Base-by-base conservation (phyloP, 140 eudicot genomes). In the Bidens hawaiensis region DNA sequence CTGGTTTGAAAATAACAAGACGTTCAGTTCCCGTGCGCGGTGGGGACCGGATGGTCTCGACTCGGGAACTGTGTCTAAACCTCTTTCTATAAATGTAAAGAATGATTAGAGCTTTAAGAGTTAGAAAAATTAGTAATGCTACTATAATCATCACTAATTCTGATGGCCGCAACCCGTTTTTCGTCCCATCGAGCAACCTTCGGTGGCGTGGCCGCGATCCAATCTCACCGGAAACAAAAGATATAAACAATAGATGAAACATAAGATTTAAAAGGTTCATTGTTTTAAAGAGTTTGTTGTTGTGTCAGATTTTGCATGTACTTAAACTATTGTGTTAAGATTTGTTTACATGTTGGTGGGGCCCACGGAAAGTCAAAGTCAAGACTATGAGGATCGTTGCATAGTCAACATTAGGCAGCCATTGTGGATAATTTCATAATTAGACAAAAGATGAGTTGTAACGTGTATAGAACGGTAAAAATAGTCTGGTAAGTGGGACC, bases 1-100 rank as follows among this genome's bases (percentile, higher is more conserved):
- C 48, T 19, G 78, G 72, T 2, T 49, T 75, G 74, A 86, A 86
- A 27, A 72, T 52, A 13, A 75, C 84, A 6, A 83, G 73, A 17
- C 64, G 76, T 66, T 80, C 76, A 14, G 59, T 79, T 43, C 65
- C 65, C 9, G 76, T 71, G 47, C 79, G 56, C 3, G 75, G 64
- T 19, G 62, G 76, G 9, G 76, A 54, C 28, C 19, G 65, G 22
- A 76, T 53, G 13, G 27, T 70, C 21, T 53, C 70, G 19, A 62
- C 68, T 30, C 82, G 76, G 30, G 77, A 76, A 60, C 28, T 57
- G 3, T 21, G 54, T 41, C 33, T 64, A 45, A 68, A 41, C 17
- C 58, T 70, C 67, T 79, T 71, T 2, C 65, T 36, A 70, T 46
- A 82, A 58, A 68, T 52, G 74, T 70, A 82, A 41, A 72, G 41